Evolutionary conservation across 768 basidiomycete genomes (phyloP).

Genomic region (Zangia roseola): DNA sequence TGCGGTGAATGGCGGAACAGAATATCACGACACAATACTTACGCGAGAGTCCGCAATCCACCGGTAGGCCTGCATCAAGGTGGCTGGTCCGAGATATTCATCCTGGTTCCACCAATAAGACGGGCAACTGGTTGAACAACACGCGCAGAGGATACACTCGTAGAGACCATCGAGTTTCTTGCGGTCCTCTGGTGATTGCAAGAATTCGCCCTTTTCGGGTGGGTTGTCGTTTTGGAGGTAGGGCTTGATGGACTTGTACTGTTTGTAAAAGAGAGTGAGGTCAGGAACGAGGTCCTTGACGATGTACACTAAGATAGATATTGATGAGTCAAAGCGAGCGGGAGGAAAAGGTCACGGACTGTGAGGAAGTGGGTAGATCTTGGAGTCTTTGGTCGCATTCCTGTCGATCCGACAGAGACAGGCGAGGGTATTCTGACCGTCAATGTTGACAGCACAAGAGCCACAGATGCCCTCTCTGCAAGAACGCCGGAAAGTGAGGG

Average conservation of each 20-base stretch:
- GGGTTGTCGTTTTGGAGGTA: constrained; percentile 93
- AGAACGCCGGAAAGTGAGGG: constrained; percentile 91
- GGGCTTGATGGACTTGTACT: constrained; percentile 99
- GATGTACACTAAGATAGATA: constrained; percentile 76
- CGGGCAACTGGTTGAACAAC: constrained; percentile 97
- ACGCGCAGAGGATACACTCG: constrained; percentile 96
- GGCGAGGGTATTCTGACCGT: constrained; percentile 96
- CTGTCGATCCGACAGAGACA: constrained; percentile 96
- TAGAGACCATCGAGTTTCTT: constrained; percentile 96
- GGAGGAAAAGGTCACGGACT: constrained; percentile 54
- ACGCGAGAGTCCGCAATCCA: constrained; percentile 98
- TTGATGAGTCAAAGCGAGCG: not conserved
- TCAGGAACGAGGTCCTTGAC: constrained; percentile 98
- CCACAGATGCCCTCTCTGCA: constrained; percentile 97
- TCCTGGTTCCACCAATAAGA: constrained; percentile 99
- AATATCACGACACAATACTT: constrained; percentile 25
- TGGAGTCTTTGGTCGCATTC: constrained; percentile 63
- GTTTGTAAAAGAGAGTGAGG: constrained; percentile 93
- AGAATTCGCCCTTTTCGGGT: constrained; percentile 79
- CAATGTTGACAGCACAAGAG: constrained; percentile 98
- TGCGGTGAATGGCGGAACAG: not conserved
- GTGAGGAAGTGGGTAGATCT: constrained; percentile 97
- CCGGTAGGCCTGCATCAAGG: constrained; percentile 93
- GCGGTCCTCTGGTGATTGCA: constrained; percentile 89
- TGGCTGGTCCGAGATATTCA: constrained; percentile 96